Base-by-base conservation (phyloP, 202 grass and related monocot species). In the Bolboschoenoplectus hybrid region DNA sequence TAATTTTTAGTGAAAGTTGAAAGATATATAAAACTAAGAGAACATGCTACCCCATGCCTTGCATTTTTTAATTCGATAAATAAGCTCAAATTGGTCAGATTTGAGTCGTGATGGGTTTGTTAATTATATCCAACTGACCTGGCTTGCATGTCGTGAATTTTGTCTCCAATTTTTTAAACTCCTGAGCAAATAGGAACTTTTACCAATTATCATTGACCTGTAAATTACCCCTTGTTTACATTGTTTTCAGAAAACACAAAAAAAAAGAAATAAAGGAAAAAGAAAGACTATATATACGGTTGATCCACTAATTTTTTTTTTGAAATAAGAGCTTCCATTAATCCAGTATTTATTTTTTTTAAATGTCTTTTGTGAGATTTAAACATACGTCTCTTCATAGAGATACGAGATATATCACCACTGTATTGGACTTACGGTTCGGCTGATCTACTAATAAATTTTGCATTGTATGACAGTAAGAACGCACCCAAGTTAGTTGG, bases 71-170 rank as follows among this genome's bases (percentile, higher is more conserved):
- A 77, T 77, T 77, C 38, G 11, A 16, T 5, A 38, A 10, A 44
- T 77, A 20, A 35, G 26, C 49, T 39, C 11, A 35, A 78, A 17
- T 9, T 78, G 50, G 32, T 79, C 35, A 40, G 14, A 58, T 60
- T 41, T 14, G 51, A 79, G 35, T 79, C 75, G 35, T 79, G 75
- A 53, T 58, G 75, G 51, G 51, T 58, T 79, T 79, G 32, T 56
- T 79, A 40, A 40, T 79, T 79, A 40, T 17, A 79, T 58, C 35
- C 13, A 41, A 58, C 69, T 26, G 3, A 58, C 53, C 34, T 79
- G 34, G 17, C 75, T 57, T 34, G 51, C 50, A 79, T 19, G 75
- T 40, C 13, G 6, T 8, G 34, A 41, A 57, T 7, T 68, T 79
- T 77, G 10, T 78, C 5, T 57, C 45, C 49, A 40, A 57, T 16